Evolutionary conservation across 257 asterid genomes (phyloP), one percentile per base, ranked within the genome.

Genomic region (Solanum megistacrolobum): DNA sequence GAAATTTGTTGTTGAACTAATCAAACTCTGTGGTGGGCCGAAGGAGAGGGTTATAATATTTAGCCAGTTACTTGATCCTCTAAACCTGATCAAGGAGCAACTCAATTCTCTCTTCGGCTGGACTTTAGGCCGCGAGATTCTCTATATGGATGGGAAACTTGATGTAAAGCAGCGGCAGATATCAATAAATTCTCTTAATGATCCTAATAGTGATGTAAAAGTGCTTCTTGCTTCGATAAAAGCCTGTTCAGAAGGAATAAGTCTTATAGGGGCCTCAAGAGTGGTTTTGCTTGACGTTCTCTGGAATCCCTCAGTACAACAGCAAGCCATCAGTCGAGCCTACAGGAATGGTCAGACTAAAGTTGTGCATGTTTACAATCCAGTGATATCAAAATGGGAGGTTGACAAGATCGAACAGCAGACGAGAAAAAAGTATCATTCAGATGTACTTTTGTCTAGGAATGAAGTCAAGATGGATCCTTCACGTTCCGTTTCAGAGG

Each of bases 321-420:
- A 93, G 55, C 98, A 96, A 89, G 98, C 98, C 10, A 91, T 95
- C 3, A 90, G 98, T 89, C 89, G 98, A 18, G 98, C 98, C 4
- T 94, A 95, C 84, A 91, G 98, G 91, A 91, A 93, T 5, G 98
- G 99, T 1, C 98, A 97, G 73, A 93, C 91, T 74, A 95, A 89
- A 85, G 16, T 90, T 31, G 98, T 97, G 12, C 91, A 94, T 84
- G 96, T 92, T 3, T 97, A 97, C 86, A 95, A 91, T 79, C 62
- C 95, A 90, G 89, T 96, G 79, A 92, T 92, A 1, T 78, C 66
- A 46, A 91, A 88, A 29, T 81, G 88, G 91, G 98, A 97, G 93
- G 83, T 90, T 58, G 87, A 81, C 21, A 94, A 95, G 85, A 93
- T 85, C 5, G 90, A n/a, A 13, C 86, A 87, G 66, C 95, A 94